These are phyloP conservation scores for Cyclotella sp. DNA, from an alignment of 108 stramenopile species.

Conservation along the genomic window DNA sequence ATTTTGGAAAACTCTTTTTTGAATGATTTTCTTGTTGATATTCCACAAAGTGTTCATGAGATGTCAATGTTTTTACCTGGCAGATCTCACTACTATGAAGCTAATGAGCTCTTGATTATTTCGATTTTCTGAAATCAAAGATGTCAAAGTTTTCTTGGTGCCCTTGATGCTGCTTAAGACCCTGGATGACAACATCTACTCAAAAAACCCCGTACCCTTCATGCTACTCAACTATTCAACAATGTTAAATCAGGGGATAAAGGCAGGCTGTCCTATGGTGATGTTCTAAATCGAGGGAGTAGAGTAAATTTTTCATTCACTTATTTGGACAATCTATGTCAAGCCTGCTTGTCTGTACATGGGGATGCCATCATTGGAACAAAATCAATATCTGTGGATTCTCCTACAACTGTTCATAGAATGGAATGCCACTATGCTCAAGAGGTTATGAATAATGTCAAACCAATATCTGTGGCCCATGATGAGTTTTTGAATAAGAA, in stretches of 20 bases:
- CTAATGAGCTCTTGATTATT: slow-evolving; percentile 71
- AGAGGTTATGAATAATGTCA: slow-evolving; percentile 66
- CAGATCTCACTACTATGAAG: slow-evolving; percentile 66
- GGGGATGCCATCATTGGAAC: slow-evolving; percentile 89
- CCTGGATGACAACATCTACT: slow-evolving; percentile 48
- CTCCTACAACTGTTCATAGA: slow-evolving; percentile 72
- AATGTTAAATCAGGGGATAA: slow-evolving; percentile 32
- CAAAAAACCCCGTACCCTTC: slow-evolving; percentile 21
- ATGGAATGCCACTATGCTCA: slow-evolving; percentile 77
- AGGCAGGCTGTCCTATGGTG: slow-evolving; percentile 17
- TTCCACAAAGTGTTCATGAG: slow-evolving; percentile 68
- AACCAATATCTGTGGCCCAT: slow-evolving; percentile 17
- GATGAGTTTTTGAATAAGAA: slow-evolving; percentile 10
- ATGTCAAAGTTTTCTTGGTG: slow-evolving; percentile 81
- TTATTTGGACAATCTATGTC: slow-evolving; percentile 78
- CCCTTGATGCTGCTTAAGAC: slow-evolving; percentile 61
- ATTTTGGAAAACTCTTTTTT: slow-evolving; percentile 68
- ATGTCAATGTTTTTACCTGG: slow-evolving; percentile 67
- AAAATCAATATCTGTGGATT: slow-evolving; percentile 39
- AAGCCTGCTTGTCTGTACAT: slow-evolving; percentile 72
- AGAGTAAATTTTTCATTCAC: slow-evolving; percentile 54
- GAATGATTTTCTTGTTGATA: slow-evolving; percentile 52
- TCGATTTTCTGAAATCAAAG: slow-evolving; percentile 62
- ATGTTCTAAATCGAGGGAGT: slow-evolving; percentile 20
- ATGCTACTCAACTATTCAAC: slow-evolving; percentile 42